Evolutionary conservation across 75 land plant species (phyloP).

Genomic region (Cunninghamia lanceolata): DNA sequence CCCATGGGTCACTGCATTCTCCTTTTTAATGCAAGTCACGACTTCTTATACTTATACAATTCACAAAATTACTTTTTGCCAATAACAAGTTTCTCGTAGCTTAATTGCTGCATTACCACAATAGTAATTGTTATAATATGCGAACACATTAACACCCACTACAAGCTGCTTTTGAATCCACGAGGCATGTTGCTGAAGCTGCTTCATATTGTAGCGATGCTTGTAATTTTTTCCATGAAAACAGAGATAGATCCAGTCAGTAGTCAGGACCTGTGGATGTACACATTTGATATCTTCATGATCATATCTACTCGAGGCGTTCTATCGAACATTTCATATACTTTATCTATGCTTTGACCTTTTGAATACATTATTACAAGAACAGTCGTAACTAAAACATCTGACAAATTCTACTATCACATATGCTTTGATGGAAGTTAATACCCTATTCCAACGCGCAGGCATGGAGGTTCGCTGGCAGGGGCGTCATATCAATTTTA

Average conservation of each 20-base stretch:
- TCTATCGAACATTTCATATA: no score
- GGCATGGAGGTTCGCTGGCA: no score
- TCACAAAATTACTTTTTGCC: neutral
- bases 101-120: constrained; percentile 26
- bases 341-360: no score
- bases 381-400: no score
- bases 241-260: constrained; percentile 30
- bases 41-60: neutral
- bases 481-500: no score
- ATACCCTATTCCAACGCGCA: no score
- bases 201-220: constrained; percentile 18
- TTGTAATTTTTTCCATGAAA: constrained; percentile 32
- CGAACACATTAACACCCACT: constrained; percentile 25
- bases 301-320: no score
- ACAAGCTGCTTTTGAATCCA: constrained; percentile 23
- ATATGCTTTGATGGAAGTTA: no score
- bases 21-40: no score
- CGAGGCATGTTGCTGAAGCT: constrained; percentile 17
- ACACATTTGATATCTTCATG: constrained; percentile 21
- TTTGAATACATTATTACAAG: no score
- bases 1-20: no score
- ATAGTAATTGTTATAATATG: constrained; percentile 31
- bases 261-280: constrained; percentile 35
- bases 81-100: constrained; percentile 23
- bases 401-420: no score